These are phyloP conservation scores for Rosa chinensis DNA, from an alignment of 306 rosid species.

Conservation along the genomic window DNA sequence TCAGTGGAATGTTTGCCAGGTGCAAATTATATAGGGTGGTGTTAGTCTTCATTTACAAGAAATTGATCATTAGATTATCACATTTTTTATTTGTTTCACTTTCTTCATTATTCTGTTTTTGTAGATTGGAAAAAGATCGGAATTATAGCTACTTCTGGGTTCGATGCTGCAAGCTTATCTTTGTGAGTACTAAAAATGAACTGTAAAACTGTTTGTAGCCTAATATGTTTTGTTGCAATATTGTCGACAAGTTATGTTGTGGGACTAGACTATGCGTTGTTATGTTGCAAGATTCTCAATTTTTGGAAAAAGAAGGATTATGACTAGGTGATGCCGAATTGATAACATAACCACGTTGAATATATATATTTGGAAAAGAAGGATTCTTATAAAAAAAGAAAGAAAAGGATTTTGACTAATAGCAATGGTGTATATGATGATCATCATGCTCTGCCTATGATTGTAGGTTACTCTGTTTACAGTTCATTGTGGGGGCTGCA, in stretches of 20 bases:
- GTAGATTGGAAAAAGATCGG: constrained; percentile 80
- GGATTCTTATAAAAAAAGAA: too few relatives aligned
- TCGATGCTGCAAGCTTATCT: constrained; percentile 64
- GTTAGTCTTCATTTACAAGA: neutral
- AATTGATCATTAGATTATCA: neutral
- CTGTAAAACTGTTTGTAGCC: neutral
- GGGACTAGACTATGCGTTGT: neutral
- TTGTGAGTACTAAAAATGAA: constrained; percentile 48
- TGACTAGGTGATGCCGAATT: too few relatives aligned
- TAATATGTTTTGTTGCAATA: neutral
- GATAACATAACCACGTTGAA: too few relatives aligned
- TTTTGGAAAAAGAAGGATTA: too few relatives aligned
- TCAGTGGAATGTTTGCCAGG: constrained; percentile 75
- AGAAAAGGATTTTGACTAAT: too few relatives aligned
- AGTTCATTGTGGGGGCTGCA: constrained; percentile 61
- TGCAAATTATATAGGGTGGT: constrained; percentile 10
- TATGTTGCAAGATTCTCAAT: neutral
- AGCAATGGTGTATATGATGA: neutral
- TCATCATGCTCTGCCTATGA: constrained; percentile 21
- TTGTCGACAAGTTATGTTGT: neutral
- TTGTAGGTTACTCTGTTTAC: constrained; percentile 72
- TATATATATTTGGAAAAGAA: too few relatives aligned
- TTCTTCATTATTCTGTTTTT: neutral
- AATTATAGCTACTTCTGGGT: constrained; percentile 67
- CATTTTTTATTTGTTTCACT: neutral